phyloP scores from a whole-genome alignment of 75 land plant genomes.

The Pinus tabuliformis region DNA sequence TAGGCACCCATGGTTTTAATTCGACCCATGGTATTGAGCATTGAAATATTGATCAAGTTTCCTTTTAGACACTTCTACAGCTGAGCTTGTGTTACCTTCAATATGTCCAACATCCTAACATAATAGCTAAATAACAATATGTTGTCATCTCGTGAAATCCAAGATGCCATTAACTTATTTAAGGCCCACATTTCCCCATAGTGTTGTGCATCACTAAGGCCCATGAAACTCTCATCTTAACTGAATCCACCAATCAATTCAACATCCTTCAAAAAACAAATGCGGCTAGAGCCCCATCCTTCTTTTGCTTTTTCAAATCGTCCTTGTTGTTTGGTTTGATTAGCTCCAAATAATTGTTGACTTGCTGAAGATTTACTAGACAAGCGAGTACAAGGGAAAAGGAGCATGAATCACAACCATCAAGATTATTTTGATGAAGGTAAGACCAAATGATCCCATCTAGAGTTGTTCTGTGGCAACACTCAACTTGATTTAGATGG shows the following conservation, averaged over 20 bases:
- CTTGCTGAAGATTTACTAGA: constrained; percentile 92
- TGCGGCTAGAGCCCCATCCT: constrained; percentile 75
- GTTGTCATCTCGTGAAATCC: constrained; percentile 81
- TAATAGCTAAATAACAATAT: constrained; percentile 93
- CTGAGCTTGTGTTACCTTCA: constrained; percentile 23
- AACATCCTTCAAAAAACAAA: constrained; percentile 76
- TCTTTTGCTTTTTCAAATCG: constrained; percentile 73
- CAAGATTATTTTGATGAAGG: constrained; percentile 11
- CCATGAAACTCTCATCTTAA: constrained; percentile 86
- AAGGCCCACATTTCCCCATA: too few species aligned
- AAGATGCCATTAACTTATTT: not conserved
- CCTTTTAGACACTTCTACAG: too few species aligned
- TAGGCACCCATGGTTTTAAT: too few species aligned
- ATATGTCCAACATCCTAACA: constrained; percentile 93
- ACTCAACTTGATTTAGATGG: constrained; percentile 71
- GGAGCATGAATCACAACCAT: constrained; percentile 74
- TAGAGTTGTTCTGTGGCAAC: constrained; percentile 70
- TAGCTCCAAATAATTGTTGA: constrained; percentile 95
- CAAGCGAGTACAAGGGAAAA: constrained; percentile 88
- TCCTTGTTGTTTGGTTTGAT: constrained; percentile 87
- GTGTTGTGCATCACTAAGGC: constrained; percentile 43
- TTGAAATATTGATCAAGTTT: too few species aligned
- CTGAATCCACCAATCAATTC: constrained; percentile 66
- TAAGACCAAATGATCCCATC: constrained; percentile 82
- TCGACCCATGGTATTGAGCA: too few species aligned